Conservation (phyloP, 2,329 filamentous ascomycete species). For the Fusarium tupiense region DNA sequence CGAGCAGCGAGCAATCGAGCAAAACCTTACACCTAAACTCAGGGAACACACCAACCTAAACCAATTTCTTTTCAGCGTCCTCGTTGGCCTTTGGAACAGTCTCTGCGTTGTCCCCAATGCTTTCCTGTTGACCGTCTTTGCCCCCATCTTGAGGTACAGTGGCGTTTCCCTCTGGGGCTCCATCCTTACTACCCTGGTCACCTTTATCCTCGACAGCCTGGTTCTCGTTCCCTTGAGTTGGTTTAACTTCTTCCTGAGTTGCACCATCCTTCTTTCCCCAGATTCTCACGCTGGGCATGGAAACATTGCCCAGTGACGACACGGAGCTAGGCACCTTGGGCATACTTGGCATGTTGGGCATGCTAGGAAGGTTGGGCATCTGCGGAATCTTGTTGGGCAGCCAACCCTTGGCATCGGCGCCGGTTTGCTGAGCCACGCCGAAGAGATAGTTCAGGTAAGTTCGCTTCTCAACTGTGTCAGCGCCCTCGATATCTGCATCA, state of each 20-base stretch:
- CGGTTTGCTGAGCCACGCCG: constrained; percentile 58
- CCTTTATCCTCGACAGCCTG: not conserved
- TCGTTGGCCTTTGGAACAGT: not conserved
- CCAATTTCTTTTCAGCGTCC: not conserved
- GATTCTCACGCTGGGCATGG: constrained; percentile 46
- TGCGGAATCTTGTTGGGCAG: constrained; percentile 55
- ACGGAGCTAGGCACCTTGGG: constrained; percentile 43
- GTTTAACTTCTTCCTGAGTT: not conserved
- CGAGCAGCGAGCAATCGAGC: not conserved
- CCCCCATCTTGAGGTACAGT: not conserved
- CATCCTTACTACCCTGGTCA: not conserved
- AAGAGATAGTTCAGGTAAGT: constrained; percentile 62
- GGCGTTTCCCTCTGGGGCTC: not conserved
- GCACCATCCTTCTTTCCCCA: constrained; percentile 42
- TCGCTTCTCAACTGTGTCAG: constrained; percentile 48
- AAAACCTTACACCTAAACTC: no score
- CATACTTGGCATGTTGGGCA: constrained; percentile 46
- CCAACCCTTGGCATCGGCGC: constrained; percentile 56
- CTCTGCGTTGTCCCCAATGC: not conserved
- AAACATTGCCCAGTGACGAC: constrained; percentile 45
- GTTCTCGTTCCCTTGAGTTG: not conserved
- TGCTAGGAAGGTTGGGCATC: constrained; percentile 48
- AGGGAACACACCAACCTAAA: not conserved
- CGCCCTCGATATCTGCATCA: constrained; percentile 46
- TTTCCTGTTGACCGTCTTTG: not conserved